These are phyloP conservation scores for Hemisphaericaspora lyxosophila DNA, from an alignment of 1,139 yeast species.

Conservation along the genomic window DNA sequence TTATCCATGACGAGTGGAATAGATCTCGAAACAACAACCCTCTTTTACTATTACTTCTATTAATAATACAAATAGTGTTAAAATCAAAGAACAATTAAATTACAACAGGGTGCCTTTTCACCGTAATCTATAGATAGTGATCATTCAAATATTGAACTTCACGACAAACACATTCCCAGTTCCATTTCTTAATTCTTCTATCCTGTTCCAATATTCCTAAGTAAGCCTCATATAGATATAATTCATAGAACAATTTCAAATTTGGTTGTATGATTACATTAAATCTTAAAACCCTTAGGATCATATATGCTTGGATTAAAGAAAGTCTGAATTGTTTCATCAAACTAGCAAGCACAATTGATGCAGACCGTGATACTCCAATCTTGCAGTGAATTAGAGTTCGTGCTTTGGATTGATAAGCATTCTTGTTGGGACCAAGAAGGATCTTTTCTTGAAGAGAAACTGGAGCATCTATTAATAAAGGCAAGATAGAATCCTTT, in stretches of 20 bases:
- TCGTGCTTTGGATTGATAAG: constrained; percentile 28
- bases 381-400: constrained; percentile 86
- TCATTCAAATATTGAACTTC: constrained; percentile 36
- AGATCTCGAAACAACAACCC: no score
- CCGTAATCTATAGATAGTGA: constrained; percentile 26
- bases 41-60: no score
- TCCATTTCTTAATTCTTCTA: constrained; percentile 15
- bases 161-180: constrained; percentile 38
- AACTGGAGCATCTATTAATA: constrained; percentile 32
- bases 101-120: neutral
- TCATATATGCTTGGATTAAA: constrained; percentile 72
- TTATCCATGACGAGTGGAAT: no score
- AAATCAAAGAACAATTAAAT: neutral
- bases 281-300: constrained; percentile 78
- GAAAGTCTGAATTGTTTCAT: constrained; percentile 70
- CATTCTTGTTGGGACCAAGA: constrained; percentile 18
- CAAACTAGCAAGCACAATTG: constrained; percentile 86
- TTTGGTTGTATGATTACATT: constrained; percentile 92
- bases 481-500: constrained; percentile 34
- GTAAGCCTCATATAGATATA: constrained; percentile 73
- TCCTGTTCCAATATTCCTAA: constrained; percentile 20
- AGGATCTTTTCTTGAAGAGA: constrained; percentile 32
- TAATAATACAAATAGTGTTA: no score
- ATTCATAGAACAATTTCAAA: constrained; percentile 79
- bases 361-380: constrained; percentile 89